Percentiles rank a stretch among this genome's conserved stretches.
Conservation (phyloP, 768 basidiomycete species). For the Cystobasidium onofrii region DNA sequence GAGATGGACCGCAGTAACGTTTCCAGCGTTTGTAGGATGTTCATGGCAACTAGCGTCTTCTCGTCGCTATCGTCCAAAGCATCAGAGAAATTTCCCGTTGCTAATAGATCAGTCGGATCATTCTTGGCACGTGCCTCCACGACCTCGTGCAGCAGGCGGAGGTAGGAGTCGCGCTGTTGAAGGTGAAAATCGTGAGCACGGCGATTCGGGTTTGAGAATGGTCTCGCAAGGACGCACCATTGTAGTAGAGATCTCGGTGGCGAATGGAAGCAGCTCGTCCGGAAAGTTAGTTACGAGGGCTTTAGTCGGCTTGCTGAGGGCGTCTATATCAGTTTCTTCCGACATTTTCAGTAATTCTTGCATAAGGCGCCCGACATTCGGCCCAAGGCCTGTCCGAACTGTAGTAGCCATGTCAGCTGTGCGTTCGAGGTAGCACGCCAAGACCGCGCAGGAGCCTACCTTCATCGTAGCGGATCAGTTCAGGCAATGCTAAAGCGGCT, state of each 20-base stretch:
- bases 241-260: constrained; percentile 66
- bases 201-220: neutral
- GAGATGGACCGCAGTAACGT: constrained; percentile 71
- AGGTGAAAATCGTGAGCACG: neutral
- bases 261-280: constrained; percentile 73
- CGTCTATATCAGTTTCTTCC: constrained; percentile 83
- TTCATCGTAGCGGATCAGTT: constrained; percentile 54
- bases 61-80: constrained; percentile 52
- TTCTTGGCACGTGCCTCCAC: constrained; percentile 48
- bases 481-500: constrained; percentile 68
- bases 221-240: constrained; percentile 50
- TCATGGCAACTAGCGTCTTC: constrained; percentile 83
- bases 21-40: constrained; percentile 51
- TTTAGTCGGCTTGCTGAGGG: constrained; percentile 73
- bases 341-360: constrained; percentile 70
- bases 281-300: constrained; percentile 79
- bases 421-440: neutral
- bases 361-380: constrained; percentile 76
- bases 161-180: constrained; percentile 67
- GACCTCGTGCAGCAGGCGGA: constrained; percentile 63
- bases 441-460: constrained; percentile 23
- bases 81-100: constrained; percentile 46
- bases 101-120: constrained; percentile 50
- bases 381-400: constrained; percentile 64
- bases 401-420: constrained; percentile 13